Evolutionary conservation across 805 yeast species (phyloP).

Genomic region (Spathaspora boniae): DNA sequence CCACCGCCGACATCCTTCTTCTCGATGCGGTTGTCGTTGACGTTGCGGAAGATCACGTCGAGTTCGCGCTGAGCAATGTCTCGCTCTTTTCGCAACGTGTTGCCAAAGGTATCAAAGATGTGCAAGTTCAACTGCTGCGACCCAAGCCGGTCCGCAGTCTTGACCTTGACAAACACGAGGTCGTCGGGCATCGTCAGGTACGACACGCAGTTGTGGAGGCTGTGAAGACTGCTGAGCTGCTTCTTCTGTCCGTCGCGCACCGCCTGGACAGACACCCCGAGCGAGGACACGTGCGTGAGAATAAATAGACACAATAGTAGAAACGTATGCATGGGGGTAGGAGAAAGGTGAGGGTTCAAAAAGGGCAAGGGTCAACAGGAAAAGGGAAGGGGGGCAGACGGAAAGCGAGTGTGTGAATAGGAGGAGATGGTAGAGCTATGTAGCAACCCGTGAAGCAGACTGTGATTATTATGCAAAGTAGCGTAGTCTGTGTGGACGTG

Average conservation of each 20-base stretch:
- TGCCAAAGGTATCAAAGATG: conserved; percentile 36
- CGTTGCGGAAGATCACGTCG: conserved; percentile 33
- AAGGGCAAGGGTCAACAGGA: too few relatives aligned
- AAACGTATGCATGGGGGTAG: background rate
- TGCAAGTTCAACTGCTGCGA: conserved; percentile 35
- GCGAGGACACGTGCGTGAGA: background rate
- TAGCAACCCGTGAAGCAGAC: too few relatives aligned
- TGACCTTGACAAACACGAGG: conserved; percentile 29
- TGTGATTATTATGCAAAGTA: too few relatives aligned
- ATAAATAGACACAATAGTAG: conserved; percentile 3
- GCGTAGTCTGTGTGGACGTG: too few relatives aligned
- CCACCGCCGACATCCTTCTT: too few relatives aligned
- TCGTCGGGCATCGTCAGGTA: conserved; percentile 37
- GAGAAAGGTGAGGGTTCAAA: background rate
- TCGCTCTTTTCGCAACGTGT: conserved; percentile 28
- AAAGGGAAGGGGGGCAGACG: too few relatives aligned
- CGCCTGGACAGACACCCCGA: conserved; percentile 36
- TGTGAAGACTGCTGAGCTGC: conserved; percentile 25
- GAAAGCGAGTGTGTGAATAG: too few relatives aligned
- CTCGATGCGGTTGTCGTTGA: conserved; percentile 22
- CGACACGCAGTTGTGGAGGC: conserved; percentile 33
- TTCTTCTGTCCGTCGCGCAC: conserved; percentile 26
- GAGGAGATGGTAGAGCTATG: too few relatives aligned
- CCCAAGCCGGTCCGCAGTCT: conserved; percentile 26
- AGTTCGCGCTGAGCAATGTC: conserved; percentile 27